Evolutionary conservation across 306 rosid genomes (phyloP).

Genomic region (Quercus gilva): DNA sequence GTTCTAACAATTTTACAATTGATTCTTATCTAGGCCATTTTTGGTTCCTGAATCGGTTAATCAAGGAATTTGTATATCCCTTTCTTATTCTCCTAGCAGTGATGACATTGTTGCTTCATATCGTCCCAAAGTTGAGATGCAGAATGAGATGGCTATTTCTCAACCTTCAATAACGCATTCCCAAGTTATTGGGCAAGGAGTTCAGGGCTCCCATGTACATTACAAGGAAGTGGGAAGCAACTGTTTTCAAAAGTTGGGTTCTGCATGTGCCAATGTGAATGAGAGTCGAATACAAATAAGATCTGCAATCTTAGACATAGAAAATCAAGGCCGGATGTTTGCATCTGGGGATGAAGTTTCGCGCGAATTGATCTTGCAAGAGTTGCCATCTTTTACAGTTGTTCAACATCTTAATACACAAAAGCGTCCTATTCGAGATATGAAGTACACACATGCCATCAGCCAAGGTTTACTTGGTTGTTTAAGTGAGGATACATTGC

Average conservation of each 20-base stretch:
- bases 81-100: conserved; percentile 66
- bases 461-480: conserved; percentile 59
- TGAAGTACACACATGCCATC: conserved; percentile 50
- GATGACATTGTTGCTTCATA: conserved; percentile 74
- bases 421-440: conserved; percentile 56
- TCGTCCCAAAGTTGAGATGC: conserved; percentile 71
- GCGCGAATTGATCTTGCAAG: conserved; percentile 59
- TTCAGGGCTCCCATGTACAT: conserved; percentile 62
- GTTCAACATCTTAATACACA: conserved; percentile 49
- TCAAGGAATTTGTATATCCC: conserved; percentile 88
- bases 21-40: conserved; percentile 57
- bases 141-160: conserved; percentile 33
- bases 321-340: conserved; percentile 42
- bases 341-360: conserved; percentile 62
- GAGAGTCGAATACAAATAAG: conserved; percentile 60
- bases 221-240: conserved; percentile 34
- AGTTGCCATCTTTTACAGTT: conserved; percentile 68
- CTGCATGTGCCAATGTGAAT: conserved; percentile 48
- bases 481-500: conserved; percentile 55
- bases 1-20: conserved; percentile 22
- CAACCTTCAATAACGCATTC: conserved; percentile 48
- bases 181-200: conserved; percentile 48
- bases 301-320: conserved; percentile 47
- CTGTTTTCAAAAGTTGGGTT: conserved; percentile 47
- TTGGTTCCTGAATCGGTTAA: conserved; percentile 60